These are phyloP conservation scores for Agrocybe praecox DNA, from an alignment of 768 basidiomycete species.

Conservation along the genomic window DNA sequence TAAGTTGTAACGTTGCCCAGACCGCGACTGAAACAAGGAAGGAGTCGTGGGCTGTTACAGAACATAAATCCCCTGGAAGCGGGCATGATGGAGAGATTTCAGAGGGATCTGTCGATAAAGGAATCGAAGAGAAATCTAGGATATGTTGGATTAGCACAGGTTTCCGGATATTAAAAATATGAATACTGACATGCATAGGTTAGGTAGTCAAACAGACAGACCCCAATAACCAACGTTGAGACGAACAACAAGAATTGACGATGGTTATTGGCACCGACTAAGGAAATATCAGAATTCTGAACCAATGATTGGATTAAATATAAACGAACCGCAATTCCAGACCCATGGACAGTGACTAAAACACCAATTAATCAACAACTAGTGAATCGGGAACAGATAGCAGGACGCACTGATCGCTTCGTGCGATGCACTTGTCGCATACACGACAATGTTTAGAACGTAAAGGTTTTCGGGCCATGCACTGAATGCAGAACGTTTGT, in stretches of 20 bases:
- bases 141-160: background rate
- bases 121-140: slow-evolving; percentile 57
- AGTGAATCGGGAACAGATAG: background rate
- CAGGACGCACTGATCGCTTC: slow-evolving; percentile 86
- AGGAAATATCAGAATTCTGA: background rate
- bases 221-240: slow-evolving; percentile 78
- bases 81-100: slow-evolving; percentile 64
- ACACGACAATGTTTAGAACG: slow-evolving; percentile 95
- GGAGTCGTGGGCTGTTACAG: slow-evolving; percentile 68
- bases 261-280: slow-evolving; percentile 92
- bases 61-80: slow-evolving; percentile 71
- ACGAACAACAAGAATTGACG: slow-evolving; percentile 97
- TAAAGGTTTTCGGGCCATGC: slow-evolving; percentile 92
- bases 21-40: slow-evolving; percentile 81
- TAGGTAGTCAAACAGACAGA: slow-evolving; percentile 81
- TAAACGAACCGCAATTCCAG: slow-evolving; percentile 91
- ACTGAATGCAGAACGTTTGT: slow-evolving; percentile 94
- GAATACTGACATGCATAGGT: slow-evolving; percentile 72
- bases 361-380: slow-evolving; percentile 2
- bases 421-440: slow-evolving; percentile 87
- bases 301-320: background rate
- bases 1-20: slow-evolving; percentile 94
- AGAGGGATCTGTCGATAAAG: slow-evolving; percentile 36
- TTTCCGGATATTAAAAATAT: background rate
- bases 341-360: slow-evolving; percentile 98